Percentiles rank a stretch among this genome's conserved stretches.
Conservation (phyloP, 352 stramenopile species). For the Pythium monospermum region DNA sequence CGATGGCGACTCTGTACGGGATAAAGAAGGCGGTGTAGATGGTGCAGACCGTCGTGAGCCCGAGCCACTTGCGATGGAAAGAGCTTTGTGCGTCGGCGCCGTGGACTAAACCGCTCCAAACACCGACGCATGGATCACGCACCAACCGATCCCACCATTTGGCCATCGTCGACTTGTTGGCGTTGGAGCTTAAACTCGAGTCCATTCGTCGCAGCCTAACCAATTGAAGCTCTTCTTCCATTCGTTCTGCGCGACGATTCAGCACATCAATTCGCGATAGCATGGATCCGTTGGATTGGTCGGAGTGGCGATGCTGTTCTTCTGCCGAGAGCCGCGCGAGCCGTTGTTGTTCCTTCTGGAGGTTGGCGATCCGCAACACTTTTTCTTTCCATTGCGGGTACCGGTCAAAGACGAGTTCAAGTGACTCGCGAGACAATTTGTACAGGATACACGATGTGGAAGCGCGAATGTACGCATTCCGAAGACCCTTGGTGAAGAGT, state of each 20-base stretch:
- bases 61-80: conserved; percentile 48
- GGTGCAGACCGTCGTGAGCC: conserved; percentile 27
- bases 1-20: conserved; percentile 52
- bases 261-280: conserved; percentile 23
- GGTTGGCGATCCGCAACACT: conserved; percentile 53
- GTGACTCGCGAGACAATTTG: conserved; percentile 51
- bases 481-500: conserved; percentile 57
- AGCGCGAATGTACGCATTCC: conserved; percentile 47
- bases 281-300: too few relatives aligned
- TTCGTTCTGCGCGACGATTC: conserved; percentile 30
- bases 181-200: conserved; percentile 14
- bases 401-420: conserved; percentile 64
- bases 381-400: conserved; percentile 72
- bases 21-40: conserved; percentile 44
- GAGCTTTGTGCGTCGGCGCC: conserved; percentile 38
- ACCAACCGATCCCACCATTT: not conserved
- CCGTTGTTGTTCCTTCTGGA: conserved; percentile 49
- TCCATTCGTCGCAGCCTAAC: conserved; percentile 30
- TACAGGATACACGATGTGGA: conserved; percentile 71
- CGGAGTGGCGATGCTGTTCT: too few relatives aligned
- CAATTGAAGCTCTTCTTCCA: conserved; percentile 28
- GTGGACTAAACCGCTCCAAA: conserved; percentile 12
- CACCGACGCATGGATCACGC: not conserved
- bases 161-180: not conserved
- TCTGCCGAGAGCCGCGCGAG: conserved; percentile 36